These are phyloP conservation scores for Medicago arabica DNA, from an alignment of 306 rosid genomes.

Conservation along the genomic window DNA sequence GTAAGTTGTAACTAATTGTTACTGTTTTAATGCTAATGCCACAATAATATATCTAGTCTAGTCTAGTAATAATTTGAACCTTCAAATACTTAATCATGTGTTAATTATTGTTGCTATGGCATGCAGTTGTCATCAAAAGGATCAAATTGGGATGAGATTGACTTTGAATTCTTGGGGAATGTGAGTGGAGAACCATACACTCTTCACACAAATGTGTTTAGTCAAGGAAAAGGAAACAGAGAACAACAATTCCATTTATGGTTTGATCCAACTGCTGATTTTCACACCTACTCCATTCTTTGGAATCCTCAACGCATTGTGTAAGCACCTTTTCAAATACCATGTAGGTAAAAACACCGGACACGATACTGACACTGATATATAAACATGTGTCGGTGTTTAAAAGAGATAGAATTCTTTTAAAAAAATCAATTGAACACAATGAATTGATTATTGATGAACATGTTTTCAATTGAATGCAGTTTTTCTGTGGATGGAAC, in stretches of 20 bases:
- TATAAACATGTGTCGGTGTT: no score
- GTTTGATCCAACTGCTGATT: conserved; percentile 75
- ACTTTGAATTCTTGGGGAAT: conserved; percentile 78
- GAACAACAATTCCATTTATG: conserved; percentile 76
- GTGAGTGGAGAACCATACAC: conserved; percentile 79
- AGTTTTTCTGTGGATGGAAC: conserved; percentile 74
- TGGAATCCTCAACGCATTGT: conserved; percentile 72
- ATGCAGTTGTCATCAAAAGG: conserved; percentile 69
- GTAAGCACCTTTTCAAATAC: conserved; percentile 41
- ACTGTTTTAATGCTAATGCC: background rate
- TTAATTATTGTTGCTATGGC: background rate
- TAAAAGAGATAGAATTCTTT: no score
- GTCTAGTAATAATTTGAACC: background rate
- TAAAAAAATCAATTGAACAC: no score
- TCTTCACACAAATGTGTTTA: conserved; percentile 74
- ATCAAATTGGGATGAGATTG: conserved; percentile 77
- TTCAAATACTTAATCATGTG: background rate
- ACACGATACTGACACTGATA: no score
- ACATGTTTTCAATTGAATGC: conserved; percentile 6
- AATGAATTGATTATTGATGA: background rate
- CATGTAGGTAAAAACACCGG: no score
- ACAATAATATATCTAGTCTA: background rate
- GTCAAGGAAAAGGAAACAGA: conserved; percentile 70
- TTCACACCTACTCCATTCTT: conserved; percentile 71
- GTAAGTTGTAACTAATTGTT: conserved; percentile 30